Percentiles rank a stretch among this genome's conserved stretches.
phyloP scores from a whole-genome alignment of 192 early-diverging fungal species.

The Backusella tuberculispora region DNA sequence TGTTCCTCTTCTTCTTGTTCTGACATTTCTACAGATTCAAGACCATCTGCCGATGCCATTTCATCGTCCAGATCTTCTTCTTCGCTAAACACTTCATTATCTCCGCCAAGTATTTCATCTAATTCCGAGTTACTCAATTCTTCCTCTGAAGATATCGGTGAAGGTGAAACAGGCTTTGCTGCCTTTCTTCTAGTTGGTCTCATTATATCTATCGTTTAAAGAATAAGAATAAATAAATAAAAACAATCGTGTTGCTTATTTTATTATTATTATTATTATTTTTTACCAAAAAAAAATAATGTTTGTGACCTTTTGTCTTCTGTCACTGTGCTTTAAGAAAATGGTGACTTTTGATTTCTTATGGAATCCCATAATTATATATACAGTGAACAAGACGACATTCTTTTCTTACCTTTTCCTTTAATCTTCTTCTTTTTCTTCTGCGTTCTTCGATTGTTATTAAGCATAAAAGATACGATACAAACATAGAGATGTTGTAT shows the following conservation, averaged over 20 bases:
- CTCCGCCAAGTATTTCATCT: conserved; percentile 28
- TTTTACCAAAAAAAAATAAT: background rate
- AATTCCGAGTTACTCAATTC: conserved; percentile 20
- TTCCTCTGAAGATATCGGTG: conserved; percentile 18
- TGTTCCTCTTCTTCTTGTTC: conserved; percentile 34
- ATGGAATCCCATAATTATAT: too few species aligned
- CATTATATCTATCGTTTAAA: conserved; percentile 8
- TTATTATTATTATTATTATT: background rate
- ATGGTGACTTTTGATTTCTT: too few species aligned
- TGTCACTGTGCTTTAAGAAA: too few species aligned
- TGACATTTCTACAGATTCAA: conserved; percentile 20
- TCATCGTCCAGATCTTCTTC: conserved; percentile 34
- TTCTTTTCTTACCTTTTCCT: too few species aligned
- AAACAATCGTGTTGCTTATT: background rate
- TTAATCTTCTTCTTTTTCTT: too few species aligned
- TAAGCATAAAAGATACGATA: too few species aligned
- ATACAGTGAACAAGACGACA: too few species aligned
- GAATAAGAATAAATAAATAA: background rate
- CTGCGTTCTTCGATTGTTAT: too few species aligned
- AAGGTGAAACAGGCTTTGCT: conserved; percentile 9
- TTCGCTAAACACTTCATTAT: conserved; percentile 17
- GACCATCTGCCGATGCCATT: background rate
- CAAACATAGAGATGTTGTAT: too few species aligned
- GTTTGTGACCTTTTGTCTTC: too few species aligned
- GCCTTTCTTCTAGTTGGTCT: conserved; percentile 23